phyloP scores from a whole-genome alignment of 108 stramenopile genomes.

The Epipyxis sp. region DNA sequence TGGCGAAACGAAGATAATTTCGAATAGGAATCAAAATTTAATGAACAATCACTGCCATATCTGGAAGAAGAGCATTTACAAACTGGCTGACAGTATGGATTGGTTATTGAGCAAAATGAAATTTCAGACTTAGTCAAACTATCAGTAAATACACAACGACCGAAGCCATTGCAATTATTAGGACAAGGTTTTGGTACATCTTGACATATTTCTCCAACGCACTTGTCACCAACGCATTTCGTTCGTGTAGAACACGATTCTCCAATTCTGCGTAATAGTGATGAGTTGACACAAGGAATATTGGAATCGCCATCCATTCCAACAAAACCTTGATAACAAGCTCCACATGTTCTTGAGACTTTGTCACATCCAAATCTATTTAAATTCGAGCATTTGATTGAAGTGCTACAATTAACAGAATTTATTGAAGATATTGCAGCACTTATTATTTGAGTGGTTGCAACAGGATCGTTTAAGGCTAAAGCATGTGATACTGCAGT shows the following conservation, averaged over 20 bases:
- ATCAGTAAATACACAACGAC: neutral
- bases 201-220: neutral
- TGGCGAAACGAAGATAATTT: neutral
- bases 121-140: neutral
- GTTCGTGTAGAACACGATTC: neutral
- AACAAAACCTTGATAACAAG: neutral
- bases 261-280: neutral
- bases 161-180: neutral
- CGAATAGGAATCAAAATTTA: neutral
- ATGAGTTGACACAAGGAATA: neutral
- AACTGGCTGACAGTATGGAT: neutral
- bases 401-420: neutral
- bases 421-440: neutral
- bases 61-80: neutral
- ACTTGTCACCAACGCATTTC: neutral
- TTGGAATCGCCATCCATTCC: neutral
- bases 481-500: too few species aligned
- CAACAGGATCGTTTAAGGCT: too few species aligned
- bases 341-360: neutral
- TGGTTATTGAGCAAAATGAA: neutral
- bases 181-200: neutral
- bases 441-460: neutral
- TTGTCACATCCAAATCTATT: neutral
- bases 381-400: neutral
- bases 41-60: conserved; percentile 7